Percentiles rank a stretch among this genome's conserved stretches.
Conservation (phyloP, 257 asterid species). For the Nicotiana otophora region DNA sequence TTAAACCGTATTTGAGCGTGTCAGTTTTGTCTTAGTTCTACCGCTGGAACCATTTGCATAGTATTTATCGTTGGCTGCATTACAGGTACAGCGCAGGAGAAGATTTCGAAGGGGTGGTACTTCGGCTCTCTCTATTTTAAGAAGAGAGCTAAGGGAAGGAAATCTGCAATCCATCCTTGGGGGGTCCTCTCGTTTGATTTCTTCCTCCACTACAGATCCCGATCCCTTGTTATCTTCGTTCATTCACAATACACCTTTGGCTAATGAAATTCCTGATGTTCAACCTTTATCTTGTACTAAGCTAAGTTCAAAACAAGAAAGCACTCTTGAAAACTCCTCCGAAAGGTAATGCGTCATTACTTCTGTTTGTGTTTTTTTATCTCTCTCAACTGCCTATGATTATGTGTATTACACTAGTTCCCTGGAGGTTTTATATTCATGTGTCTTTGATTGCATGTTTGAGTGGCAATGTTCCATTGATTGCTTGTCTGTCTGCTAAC, state of each 20-base stretch:
- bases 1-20: not conserved
- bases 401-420: not conserved
- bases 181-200: slow-evolving; percentile 43
- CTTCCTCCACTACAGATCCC: slow-evolving; percentile 46
- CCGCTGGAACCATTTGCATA: not conserved
- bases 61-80: slow-evolving; percentile 40
- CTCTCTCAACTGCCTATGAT: not conserved
- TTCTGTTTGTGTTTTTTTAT: not conserved
- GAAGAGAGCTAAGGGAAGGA: slow-evolving; percentile 66
- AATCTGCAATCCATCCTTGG: slow-evolving; percentile 52
- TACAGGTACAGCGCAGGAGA: slow-evolving; percentile 67
- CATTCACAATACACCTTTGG: slow-evolving; percentile 47
- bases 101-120: slow-evolving; percentile 53
- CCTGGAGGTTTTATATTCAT: not conserved
- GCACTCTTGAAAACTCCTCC: slow-evolving; percentile 25
- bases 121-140: slow-evolving; percentile 40
- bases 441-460: not conserved
- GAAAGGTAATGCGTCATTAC: slow-evolving; percentile 35
- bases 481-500: not conserved
- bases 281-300: slow-evolving; percentile 34
- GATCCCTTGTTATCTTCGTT: slow-evolving; percentile 74
- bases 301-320: slow-evolving; percentile 25
- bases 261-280: slow-evolving; percentile 29
- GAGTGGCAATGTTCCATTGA: not conserved
- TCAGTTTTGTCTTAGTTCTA: not conserved